Evolutionary conservation across 202 grass and related monocot species (phyloP), one percentile per base, ranked within the genome.

Genomic region (Elaeis oleifera): DNA sequence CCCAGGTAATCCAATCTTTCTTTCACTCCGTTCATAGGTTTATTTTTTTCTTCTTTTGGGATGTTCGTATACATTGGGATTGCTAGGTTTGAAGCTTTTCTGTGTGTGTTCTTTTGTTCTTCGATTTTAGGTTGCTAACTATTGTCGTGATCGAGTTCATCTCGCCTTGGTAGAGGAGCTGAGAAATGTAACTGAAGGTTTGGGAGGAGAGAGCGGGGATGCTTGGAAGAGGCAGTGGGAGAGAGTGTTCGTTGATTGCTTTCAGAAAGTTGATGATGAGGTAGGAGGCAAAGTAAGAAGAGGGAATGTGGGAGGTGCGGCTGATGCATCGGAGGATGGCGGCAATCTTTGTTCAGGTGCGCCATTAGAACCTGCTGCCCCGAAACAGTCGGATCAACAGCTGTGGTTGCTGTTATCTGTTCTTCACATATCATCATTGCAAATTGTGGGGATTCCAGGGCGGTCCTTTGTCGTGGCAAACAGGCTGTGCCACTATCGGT

Each of bases 391-490:
- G 94, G 94, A 67, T 86, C 94, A 8, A 99, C 94, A 15, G 87
- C 88, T 51, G 88, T 99, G 13, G 94, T 99, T 14, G 63, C 85
- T 56, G 80, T 86, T 72, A 81, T 99, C 68, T 99, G 88, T 68
- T 84, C 87, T 64, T 89, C 94, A 0, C 94, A 99, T 70, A 89
- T 99, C 56, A 89, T 99, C 53, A 75, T 99, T 39, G 63, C 85
- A 52, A 99, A 92, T 60, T 99, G 94, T 77, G 94, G 94, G 26
- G 94, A 99, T 83, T 99, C 94, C 17, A 78, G 94, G 55, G 94
- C 88, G 18, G 84, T 99, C 20, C 88, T 99, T 65, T 99, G 82
- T 67, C 84, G 94, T 62, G 85, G 88, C 69, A 99, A 92, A 72
- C 88, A 84, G 53, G 74, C 94, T 5, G 80, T 99, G 74, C 79